Percentiles rank a stretch among this genome's conserved stretches.
Evolutionary conservation across 2,329 filamentous ascomycete genomes (phyloP).

Genomic region (Penicillium sumatraense): DNA sequence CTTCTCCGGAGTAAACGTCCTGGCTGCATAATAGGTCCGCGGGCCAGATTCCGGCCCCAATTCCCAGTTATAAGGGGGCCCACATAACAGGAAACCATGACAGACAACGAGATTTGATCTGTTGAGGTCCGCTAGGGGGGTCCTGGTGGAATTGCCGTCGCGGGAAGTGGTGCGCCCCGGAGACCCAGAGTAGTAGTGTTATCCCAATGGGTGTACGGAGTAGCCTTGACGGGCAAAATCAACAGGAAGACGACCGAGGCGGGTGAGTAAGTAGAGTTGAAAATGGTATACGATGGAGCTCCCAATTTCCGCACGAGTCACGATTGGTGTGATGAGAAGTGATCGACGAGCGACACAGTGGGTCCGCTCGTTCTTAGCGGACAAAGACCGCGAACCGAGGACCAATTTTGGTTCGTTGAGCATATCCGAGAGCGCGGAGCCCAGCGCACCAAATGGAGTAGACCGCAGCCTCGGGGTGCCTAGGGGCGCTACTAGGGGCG

Average conservation of each 20-base stretch:
- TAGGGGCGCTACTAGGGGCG: not conserved
- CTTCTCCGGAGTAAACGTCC: slow-evolving; percentile 17
- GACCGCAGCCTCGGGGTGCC: not conserved
- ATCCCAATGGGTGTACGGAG: slow-evolving; percentile 1
- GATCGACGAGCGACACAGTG: slow-evolving; percentile 25
- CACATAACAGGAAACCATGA: slow-evolving; percentile 17
- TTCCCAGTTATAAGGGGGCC: slow-evolving; percentile 8
- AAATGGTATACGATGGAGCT: slow-evolving; percentile 22
- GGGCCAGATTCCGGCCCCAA: slow-evolving; percentile 11
- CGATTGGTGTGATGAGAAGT: slow-evolving; percentile 25
- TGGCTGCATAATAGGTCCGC: slow-evolving; percentile 19
- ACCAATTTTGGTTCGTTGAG: slow-evolving; percentile 17
- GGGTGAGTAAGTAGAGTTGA: slow-evolving; percentile 10
- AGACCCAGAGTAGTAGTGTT: not conserved
- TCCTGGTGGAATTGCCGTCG: not conserved
- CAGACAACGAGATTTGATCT: slow-evolving; percentile 7
- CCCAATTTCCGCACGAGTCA: slow-evolving; percentile 24
- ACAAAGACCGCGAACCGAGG: slow-evolving; percentile 20
- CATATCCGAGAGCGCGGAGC: slow-evolving; percentile 7
- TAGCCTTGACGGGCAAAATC: not conserved
- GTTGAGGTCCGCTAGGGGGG: not conserved
- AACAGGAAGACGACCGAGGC: slow-evolving; percentile 7
- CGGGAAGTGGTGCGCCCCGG: slow-evolving; percentile 5
- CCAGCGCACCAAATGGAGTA: not conserved
- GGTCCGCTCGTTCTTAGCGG: slow-evolving; percentile 19